phyloP scores from a whole-genome alignment of 225 moss, liverwort and hornwort species.

The Sphagnum contortum region DNA sequence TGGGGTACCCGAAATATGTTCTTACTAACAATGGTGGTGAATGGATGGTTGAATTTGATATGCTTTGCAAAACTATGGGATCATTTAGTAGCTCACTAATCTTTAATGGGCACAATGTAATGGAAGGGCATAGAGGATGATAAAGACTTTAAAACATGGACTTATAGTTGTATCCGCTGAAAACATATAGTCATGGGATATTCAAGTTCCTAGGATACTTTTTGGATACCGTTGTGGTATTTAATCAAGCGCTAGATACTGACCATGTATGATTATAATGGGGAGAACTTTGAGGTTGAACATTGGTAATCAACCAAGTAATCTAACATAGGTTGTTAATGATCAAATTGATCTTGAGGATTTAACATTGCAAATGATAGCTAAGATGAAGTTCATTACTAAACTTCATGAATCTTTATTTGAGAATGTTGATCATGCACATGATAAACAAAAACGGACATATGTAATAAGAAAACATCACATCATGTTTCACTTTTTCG shows the following conservation, averaged over 20 bases:
- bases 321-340: not conserved
- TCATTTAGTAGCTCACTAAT: not conserved
- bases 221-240: not conserved
- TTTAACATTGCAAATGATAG: not conserved
- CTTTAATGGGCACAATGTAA: not conserved
- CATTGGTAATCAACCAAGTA: not conserved
- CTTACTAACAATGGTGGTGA: not conserved
- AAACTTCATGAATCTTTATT: too few species aligned
- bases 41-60: not conserved
- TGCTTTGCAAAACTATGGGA: not conserved
- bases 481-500: not conserved
- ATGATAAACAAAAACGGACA: not conserved
- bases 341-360: not conserved
- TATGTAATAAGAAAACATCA: not conserved
- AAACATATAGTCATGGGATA: not conserved
- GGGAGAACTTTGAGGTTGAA: not conserved
- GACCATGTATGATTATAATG: too few species aligned
- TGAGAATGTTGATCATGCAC: not conserved
- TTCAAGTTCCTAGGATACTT: not conserved
- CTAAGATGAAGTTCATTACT: too few species aligned
- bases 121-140: not conserved
- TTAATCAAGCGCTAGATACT: too few species aligned
- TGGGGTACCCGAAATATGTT: not conserved
- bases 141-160: not conserved
- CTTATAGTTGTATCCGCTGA: not conserved